Percentiles rank a stretch among this genome's conserved stretches.
phyloP scores from a whole-genome alignment of 139 green algal species.

The Chlamydomonas sp. region DNA sequence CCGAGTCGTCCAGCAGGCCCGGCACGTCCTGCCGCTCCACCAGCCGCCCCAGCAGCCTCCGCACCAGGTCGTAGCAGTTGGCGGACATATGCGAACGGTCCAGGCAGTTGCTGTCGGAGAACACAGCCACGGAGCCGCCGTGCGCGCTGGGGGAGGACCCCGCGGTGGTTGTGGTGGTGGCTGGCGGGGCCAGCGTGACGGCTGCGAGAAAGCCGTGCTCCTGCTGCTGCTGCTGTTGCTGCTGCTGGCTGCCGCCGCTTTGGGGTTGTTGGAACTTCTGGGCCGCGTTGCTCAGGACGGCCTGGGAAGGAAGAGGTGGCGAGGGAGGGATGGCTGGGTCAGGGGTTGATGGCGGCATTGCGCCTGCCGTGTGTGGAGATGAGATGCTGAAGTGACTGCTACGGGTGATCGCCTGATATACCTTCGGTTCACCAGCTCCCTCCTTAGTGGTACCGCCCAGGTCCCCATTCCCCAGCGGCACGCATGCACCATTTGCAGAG shows the following conservation, averaged over 20 bases:
- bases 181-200: neutral
- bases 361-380: no score
- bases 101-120: constrained; percentile 94
- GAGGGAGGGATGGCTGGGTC: no score
- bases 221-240: no score
- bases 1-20: constrained; percentile 25
- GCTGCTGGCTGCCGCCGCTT: no score
- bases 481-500: no score
- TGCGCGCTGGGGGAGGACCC: constrained; percentile 1
- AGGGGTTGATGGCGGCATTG: no score
- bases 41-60: constrained; percentile 19
- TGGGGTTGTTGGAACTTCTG: neutral
- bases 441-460: no score
- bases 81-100: constrained; percentile 82
- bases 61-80: constrained; percentile 76
- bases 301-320: neutral
- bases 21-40: neutral
- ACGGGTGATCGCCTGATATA: no score
- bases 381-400: no score
- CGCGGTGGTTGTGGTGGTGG: neutral
- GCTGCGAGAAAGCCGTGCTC: constrained; percentile 13
- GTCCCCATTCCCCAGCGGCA: no score
- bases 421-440: no score
- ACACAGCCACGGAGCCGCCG: constrained; percentile 76
- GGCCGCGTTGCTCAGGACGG: constrained; percentile 14